Evolutionary conservation across 345 rosid species (phyloP), one percentile per base, ranked within the genome.

Genomic region (Populus ilicifolia): DNA sequence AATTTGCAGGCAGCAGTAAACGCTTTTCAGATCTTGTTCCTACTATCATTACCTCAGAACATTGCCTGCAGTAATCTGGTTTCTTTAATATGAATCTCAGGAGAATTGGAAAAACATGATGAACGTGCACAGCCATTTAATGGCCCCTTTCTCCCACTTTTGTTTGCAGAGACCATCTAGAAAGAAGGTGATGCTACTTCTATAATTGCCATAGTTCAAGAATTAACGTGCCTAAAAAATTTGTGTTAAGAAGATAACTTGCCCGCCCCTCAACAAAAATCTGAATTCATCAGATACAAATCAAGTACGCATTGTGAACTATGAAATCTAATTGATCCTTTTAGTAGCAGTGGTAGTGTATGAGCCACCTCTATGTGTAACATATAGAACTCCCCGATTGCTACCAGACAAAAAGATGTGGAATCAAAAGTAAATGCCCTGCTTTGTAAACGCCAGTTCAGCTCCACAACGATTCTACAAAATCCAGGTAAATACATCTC

Each of bases 401-500:
- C 71, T 46, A 29, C 70, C 21, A 7, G 48, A 71, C 43, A 7
- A 10, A 44, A 39, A 70, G 71, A 61, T 20, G 54, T 41, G 78
- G 78, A 48, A 80, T 77, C 67, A 63, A 67, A 67, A 64, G 44
- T 8, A 62, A 69, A 54, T 48, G 78, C 39, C 78, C 63, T 35
- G 65, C 67, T 73, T 73, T 16, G 36, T 38, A 74, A 56, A 64
- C 35, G 79, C 84, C 79, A 67, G 39, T 36, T 44, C 41, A 82
- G 81, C 73, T 81, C 75, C 77, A 44, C 69, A 74, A 54, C 62
- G 52, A 29, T 48, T 41, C 79, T 59, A 73, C 71, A 77, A 43
- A 73, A 56, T 70, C 67, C 75, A 68, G 50, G 70, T 43, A 69
- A 75, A 70, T 71, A 64, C 75, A 80, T 71, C 78, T 75, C 69